Conservation (phyloP, 2,329 filamentous ascomycete species). For the Aureobasidium sp. region DNA sequence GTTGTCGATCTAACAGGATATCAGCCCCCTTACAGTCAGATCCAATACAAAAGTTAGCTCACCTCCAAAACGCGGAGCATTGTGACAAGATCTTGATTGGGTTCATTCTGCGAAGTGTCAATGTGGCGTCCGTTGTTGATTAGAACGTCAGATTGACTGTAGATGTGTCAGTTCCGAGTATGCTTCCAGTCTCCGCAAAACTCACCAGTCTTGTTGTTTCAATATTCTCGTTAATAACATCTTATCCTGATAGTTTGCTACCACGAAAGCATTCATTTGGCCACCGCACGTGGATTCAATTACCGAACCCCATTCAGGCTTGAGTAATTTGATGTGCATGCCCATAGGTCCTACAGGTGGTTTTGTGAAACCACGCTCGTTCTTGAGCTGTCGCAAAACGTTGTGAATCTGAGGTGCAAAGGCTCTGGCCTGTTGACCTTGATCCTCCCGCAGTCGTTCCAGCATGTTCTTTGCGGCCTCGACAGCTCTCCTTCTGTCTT, state of each 20-base stretch:
- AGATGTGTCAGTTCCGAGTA: not conserved
- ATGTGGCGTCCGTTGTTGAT: constrained; percentile 67
- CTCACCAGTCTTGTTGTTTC: constrained; percentile 60
- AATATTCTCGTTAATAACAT: constrained; percentile 73
- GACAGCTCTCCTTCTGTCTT: constrained; percentile 29
- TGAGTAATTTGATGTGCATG: constrained; percentile 76
- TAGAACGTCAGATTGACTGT: constrained; percentile 50
- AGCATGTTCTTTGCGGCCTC: constrained; percentile 54
- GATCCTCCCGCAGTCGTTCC: constrained; percentile 59
- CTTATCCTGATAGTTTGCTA: constrained; percentile 81
- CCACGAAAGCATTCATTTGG: constrained; percentile 80
- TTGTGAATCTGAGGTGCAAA: constrained; percentile 70
- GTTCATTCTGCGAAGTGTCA: constrained; percentile 75
- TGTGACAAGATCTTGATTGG: constrained; percentile 76
- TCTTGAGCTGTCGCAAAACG: constrained; percentile 73
- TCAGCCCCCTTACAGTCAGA: constrained; percentile 13
- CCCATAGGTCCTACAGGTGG: constrained; percentile 89
- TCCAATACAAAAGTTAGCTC: constrained; percentile 8
- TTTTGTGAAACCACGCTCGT: constrained; percentile 72
- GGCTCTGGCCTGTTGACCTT: constrained; percentile 66
- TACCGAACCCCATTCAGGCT: constrained; percentile 85
- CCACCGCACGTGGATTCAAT: constrained; percentile 81
- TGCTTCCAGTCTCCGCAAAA: not conserved
- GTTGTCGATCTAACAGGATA: constrained; percentile 71
- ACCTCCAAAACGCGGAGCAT: constrained; percentile 79